A percentile compares a stretch with the other conserved stretches of the same genome.
Conservation (phyloP, 192 early-diverging fungal species). For the Chytriomyces hyalinus region DNA sequence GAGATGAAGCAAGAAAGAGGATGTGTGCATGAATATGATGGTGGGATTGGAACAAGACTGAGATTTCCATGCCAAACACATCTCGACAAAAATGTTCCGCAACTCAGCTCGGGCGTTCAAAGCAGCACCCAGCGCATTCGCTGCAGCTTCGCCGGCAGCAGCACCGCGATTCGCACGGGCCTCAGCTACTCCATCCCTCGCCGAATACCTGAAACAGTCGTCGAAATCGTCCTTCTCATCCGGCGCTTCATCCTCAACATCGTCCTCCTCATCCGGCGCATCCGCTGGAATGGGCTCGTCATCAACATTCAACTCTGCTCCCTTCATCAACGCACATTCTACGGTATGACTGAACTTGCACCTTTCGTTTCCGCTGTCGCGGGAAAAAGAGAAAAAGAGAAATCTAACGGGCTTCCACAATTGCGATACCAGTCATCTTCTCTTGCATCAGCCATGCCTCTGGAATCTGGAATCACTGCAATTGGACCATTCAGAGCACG, state of each 20-base stretch:
- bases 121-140: no score
- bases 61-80: no score
- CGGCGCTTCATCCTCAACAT: slow-evolving; percentile 2
- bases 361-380: no score
- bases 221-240: not conserved
- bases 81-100: no score
- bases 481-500: slow-evolving; percentile 15
- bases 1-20: no score
- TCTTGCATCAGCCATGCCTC: not conserved
- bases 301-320: not conserved
- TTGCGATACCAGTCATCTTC: not conserved
- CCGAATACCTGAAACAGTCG: no score
- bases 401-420: not conserved
- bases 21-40: no score
- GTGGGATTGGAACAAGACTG: no score
- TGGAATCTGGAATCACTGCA: not conserved
- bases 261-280: not conserved
- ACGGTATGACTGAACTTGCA: not conserved
- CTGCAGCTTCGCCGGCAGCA: no score
- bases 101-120: no score
- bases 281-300: not conserved
- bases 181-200: no score
- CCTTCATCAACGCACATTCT: not conserved
- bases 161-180: no score
- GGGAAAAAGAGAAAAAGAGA: not conserved